Base-by-base conservation (phyloP, 2,329 filamentous ascomycete species). In the Drechslera avenae region DNA sequence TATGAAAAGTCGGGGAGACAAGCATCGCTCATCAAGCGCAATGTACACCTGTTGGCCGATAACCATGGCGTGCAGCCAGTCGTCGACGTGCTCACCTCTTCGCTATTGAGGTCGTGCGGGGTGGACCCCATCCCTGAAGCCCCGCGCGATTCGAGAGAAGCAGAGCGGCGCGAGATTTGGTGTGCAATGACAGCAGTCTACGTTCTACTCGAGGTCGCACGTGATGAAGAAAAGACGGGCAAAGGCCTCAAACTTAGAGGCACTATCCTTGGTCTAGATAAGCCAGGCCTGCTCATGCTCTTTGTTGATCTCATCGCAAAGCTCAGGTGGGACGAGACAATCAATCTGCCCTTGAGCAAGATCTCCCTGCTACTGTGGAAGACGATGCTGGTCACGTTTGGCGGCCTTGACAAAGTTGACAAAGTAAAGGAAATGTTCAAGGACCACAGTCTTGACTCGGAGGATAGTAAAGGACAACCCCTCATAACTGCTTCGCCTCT, bases 301-400 rank as follows among this genome's bases (percentile, higher is more conserved):
- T 81, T 96, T 71, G 83, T 92, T 23, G 84, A 87, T 30, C 62
- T 79, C n/a, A 73, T 81, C 23, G 73, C 75, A 6, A 74, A 73
- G 39, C 51, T 81, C 31, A 68, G 89, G 81, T 76, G 83, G 83
- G 64, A 85, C 64, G 75, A 82, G 59, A 56, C 79, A 81, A 69
- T 87, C 79, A 47, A 59, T 81, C 88, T 80, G 77, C 88, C 79
- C 17, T 73, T 74, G 59, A 69, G 56, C 14, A 76, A 75, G 50
- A 50, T 94, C 33, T 85, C 96, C 46, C 78, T 97, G 6, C 78
- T 97, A 1, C 84, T 95, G 40, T 97, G 94, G 93, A 99, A 99
- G 76, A 87, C 90, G 0, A 84, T 96, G 7, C 78, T 97, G 13
- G 82, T 97, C 2, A 82, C 89, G 1, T 94, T 97, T 69, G 94